phyloP scores from a whole-genome alignment of 2,329 filamentous ascomycete genomes.

The Paracorniculantispora psalliotae region DNA sequence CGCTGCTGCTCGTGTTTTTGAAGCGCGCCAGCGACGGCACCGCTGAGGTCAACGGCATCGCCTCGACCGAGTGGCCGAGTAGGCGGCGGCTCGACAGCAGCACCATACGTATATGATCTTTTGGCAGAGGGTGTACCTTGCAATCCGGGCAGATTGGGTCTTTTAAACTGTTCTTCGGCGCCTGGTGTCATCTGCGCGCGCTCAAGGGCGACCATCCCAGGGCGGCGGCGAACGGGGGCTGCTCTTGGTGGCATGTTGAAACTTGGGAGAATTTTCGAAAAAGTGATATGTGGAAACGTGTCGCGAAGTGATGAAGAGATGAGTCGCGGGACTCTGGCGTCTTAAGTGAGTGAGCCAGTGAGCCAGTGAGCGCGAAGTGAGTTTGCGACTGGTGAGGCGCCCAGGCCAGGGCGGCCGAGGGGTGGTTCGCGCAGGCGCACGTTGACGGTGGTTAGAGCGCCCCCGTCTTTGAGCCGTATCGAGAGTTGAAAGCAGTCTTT shows the following conservation, averaged over 20 bases:
- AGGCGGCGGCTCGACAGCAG: slow-evolving; percentile 30
- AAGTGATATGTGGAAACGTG: not conserved
- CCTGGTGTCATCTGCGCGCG: slow-evolving; percentile 1
- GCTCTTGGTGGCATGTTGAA: slow-evolving; percentile 18
- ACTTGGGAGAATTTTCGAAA: not conserved
- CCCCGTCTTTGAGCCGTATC: slow-evolving; percentile 10
- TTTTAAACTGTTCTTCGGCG: slow-evolving; percentile 17
- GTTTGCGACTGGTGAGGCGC: not conserved
- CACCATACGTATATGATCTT: slow-evolving; percentile 35
- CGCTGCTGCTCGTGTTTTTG: slow-evolving; percentile 17
- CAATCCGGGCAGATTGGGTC: slow-evolving; percentile 23
- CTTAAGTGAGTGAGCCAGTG: slow-evolving; percentile 7
- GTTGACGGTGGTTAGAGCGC: not conserved
- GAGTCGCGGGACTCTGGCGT: not conserved
- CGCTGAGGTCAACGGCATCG: slow-evolving; percentile 23
- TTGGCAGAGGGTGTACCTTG: slow-evolving; percentile 31
- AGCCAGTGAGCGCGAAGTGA: slow-evolving; percentile 7
- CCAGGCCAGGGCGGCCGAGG: slow-evolving; percentile 5
- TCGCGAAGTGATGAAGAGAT: not conserved
- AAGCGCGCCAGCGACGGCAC: slow-evolving; percentile 27
- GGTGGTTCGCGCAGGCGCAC: not conserved
- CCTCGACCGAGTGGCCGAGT: slow-evolving; percentile 16
- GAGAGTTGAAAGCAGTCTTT: slow-evolving; percentile 2
- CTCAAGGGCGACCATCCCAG: not conserved
- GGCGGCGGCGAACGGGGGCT: slow-evolving; percentile 3